Evolutionary conservation across 2,329 filamentous ascomycete genomes (phyloP), one percentile per base, ranked within the genome.

Genomic region (Orbilia oligospora): DNA sequence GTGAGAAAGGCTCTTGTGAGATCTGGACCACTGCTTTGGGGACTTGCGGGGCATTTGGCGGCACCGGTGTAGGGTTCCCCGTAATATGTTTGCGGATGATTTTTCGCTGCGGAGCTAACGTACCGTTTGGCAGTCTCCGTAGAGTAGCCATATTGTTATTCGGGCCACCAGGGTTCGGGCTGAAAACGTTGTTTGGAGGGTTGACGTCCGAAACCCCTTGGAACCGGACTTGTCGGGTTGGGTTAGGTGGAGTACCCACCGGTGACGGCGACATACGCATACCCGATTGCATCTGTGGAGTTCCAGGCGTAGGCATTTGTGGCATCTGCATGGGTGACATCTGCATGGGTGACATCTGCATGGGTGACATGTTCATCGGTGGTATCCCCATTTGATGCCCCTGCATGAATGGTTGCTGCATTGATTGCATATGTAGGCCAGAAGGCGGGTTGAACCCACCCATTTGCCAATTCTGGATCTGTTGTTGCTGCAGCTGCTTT

Each of bases 1-100:
- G 36, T 33, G 20, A 48, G 14, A 27, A 27, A 8, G 66, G 66
- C 27, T 69, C 49, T 8, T 69, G 33, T 12, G 49, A 46, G 3
- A 69, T 61, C 5, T 22, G 20, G 1, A 56, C 33, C 4, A 58
- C 36, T 4, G 22, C 38, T n/a, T 48, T 44, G 8, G 66, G 51
- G 9, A 61, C 18, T 12, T 41, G 30, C 24, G 18, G 55, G 18
- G 41, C 5, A 14, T 2, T n/a, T 16, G 30, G 14, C 6, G 41
- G 36, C 2, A 10, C 36, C 10, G 36, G 36, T 10, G 8, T 38
- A 38, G 36, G 8, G 10, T 9, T 9, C 36, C 8, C 10, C 12
- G 36, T 14, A 4, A n/a, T 1, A 38, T 10, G 16, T 38, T n/a
- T 22, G 24, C 12, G 24, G 49, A 33, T 9, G 14, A 4, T 10